Base-by-base conservation (phyloP, 1,139 yeast species). In the Hyphopichia pseudoburtonii region DNA sequence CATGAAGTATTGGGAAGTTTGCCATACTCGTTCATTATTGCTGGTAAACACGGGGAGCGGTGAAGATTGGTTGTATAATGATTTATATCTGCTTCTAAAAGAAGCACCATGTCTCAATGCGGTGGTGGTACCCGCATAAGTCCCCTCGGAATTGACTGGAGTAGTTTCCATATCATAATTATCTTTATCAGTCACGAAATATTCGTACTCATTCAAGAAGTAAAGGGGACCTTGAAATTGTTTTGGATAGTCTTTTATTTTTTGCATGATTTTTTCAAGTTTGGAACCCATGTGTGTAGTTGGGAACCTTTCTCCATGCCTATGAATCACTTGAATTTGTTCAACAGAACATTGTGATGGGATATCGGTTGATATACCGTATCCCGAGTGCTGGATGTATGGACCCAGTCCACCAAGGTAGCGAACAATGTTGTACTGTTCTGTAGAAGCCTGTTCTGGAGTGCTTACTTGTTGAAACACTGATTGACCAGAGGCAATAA, bases 251-350 rank as follows among this genome's bases (percentile, higher is more conserved):
- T 44, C 35, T 35, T 50, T 33, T 35, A 62, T 48, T 39, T 56
- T 59, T 9, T 45, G 32, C 38, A 49, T 38, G 28, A 60, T 40
- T 8, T 47, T 46, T 32, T 57, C 48, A 26, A 41, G 46, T 9
- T 30, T 30, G 25, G 41, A 41, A 17, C 70, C 73, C 15, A 54
- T 51, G 22, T 53, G 46, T 14, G 50, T 50, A 3, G 68, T 58
- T 15, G 87, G 88, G 54, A 69, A 84, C 49, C 92, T 65, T 52
- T 82, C 89, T n/a, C 90, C 92, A 49, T 85, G 92, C 53, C 92
- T 74, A 40, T 75, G 69, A 35, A 79, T 60, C 42, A 79, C 59
- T 45, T 79, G 81, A n/a, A 82, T 86, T 55, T 81, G 88, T 43
- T 80, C 81, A 34, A 82, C 66, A 8, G 63, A 55, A 52, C 86